These are phyloP conservation scores for Entamoeba dispar DNA, from an alignment of 208 protist species.

Conservation along the genomic window DNA sequence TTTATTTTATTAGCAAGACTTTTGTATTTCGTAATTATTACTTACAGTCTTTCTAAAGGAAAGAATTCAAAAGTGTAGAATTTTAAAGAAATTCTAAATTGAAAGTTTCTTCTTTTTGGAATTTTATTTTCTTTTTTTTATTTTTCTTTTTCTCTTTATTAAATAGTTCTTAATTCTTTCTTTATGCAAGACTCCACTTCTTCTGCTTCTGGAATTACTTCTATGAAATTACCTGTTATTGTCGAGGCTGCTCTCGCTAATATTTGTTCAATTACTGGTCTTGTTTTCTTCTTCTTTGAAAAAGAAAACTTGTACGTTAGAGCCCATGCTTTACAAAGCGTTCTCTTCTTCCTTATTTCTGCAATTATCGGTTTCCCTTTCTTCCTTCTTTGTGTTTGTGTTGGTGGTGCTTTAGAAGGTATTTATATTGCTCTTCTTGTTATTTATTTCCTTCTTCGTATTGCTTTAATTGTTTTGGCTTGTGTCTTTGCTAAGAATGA, in stretches of 20 bases:
- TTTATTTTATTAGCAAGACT: background rate
- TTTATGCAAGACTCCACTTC: too few relatives aligned
- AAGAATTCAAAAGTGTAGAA: background rate
- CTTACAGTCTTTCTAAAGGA: background rate
- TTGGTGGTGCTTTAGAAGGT: background rate
- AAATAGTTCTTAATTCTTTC: background rate
- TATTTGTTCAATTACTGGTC: background rate
- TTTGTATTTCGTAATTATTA: background rate
- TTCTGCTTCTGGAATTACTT: background rate
- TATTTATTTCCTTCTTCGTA: background rate
- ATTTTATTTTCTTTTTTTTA: background rate
- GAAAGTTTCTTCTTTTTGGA: too few relatives aligned
- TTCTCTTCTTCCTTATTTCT: background rate
- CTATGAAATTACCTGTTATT: background rate
- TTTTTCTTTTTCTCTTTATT: background rate
- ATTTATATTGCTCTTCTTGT: background rate
- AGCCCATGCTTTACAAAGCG: background rate
- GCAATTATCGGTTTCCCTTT: background rate
- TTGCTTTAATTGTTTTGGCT: background rate
- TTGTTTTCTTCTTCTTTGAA: background rate
- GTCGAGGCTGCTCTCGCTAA: background rate
- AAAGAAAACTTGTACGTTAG: background rate
- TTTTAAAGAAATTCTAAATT: too few relatives aligned
- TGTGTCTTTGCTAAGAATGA: background rate
- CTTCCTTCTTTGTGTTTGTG: background rate